A percentile compares a stretch with the other conserved stretches of the same genome.
phyloP scores from a whole-genome alignment of 2,329 filamentous ascomycete genomes.

The Knufia petricola region DNA sequence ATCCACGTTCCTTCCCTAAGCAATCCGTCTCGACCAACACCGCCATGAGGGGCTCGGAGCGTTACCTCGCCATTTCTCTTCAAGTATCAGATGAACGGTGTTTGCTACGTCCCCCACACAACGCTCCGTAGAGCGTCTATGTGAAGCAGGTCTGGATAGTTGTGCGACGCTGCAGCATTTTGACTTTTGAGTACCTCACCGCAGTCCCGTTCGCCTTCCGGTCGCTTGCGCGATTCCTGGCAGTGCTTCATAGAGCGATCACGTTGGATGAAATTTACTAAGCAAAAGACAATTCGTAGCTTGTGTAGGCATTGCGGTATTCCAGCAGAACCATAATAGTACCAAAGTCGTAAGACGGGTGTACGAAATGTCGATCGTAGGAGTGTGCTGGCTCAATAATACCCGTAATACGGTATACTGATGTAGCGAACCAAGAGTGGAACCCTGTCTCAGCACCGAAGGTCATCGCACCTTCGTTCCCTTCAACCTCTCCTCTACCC shows the following conservation, averaged over 20 bases:
- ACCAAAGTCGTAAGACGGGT: too few species aligned
- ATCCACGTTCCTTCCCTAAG: slow-evolving; percentile 6
- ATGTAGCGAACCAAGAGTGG: slow-evolving; percentile 3
- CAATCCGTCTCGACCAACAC: slow-evolving; percentile 5
- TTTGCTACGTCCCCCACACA: too few species aligned
- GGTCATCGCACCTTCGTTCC: slow-evolving; percentile 10
- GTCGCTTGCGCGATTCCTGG: not conserved
- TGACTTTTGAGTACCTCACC: slow-evolving; percentile 4
- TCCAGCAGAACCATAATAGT: too few species aligned
- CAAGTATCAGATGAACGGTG: not conserved
- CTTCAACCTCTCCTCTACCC: slow-evolving; percentile 8
- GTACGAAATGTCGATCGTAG: too few species aligned
- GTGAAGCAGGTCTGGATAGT: not conserved
- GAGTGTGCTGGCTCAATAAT: not conserved
- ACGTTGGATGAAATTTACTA: not conserved
- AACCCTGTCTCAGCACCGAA: slow-evolving; percentile 8
- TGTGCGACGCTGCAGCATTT: not conserved
- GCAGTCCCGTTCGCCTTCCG: not conserved
- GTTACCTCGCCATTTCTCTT: not conserved
- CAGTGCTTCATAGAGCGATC: not conserved
- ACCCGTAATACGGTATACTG: not conserved
- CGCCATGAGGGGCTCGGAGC: slow-evolving; percentile 2
- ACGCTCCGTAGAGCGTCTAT: too few species aligned
- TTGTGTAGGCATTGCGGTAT: not conserved
- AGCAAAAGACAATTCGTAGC: not conserved